phyloP scores from a whole-genome alignment of 2,329 filamentous ascomycete genomes.

The Penicillium sp. region DNA sequence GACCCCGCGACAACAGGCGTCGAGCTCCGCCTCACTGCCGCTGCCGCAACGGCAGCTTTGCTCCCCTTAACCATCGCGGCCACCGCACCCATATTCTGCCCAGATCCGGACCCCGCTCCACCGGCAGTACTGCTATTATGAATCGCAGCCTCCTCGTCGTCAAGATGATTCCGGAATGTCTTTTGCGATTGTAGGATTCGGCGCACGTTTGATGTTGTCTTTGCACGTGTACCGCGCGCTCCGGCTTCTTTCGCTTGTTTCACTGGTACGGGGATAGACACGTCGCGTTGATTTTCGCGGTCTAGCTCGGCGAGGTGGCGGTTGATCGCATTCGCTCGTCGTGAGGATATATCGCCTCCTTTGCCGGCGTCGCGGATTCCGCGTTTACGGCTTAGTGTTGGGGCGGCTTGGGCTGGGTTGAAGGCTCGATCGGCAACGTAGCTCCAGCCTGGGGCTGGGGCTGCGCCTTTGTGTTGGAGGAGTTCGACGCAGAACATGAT shows the following conservation, averaged over 20 bases:
- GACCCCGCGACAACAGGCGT: slow-evolving; percentile 20
- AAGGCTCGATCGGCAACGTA: slow-evolving; percentile 77
- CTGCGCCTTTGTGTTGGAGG: slow-evolving; percentile 68
- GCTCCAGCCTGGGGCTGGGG: slow-evolving; percentile 81
- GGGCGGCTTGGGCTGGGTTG: slow-evolving; percentile 57
- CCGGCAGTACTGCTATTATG: slow-evolving; percentile 4
- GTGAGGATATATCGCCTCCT: slow-evolving; percentile 68
- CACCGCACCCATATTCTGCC: slow-evolving; percentile 3
- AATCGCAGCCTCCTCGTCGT: slow-evolving; percentile 50
- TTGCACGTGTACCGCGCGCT: slow-evolving; percentile 35
- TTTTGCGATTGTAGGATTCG: slow-evolving; percentile 51
- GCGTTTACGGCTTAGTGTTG: slow-evolving; percentile 64
- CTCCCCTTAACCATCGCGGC: slow-evolving; percentile 10
- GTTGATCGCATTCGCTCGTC: slow-evolving; percentile 77
- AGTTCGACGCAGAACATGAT: slow-evolving; percentile 73
- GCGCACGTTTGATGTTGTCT: slow-evolving; percentile 48
- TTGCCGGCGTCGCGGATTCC: slow-evolving; percentile 60
- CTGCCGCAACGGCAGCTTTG: slow-evolving; percentile 10
- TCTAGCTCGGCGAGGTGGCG: slow-evolving; percentile 82
- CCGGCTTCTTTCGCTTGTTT: slow-evolving; percentile 49
- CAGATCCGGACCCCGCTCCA: neutral
- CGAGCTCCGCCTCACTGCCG: slow-evolving; percentile 25
- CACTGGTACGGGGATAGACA: slow-evolving; percentile 66
- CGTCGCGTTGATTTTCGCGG: slow-evolving; percentile 72
- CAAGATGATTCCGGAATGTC: slow-evolving; percentile 52